A percentile compares a stretch with the other conserved stretches of the same genome.
Conservation (phyloP, 179 eudicot species). For the Spinacia oleracea region DNA sequence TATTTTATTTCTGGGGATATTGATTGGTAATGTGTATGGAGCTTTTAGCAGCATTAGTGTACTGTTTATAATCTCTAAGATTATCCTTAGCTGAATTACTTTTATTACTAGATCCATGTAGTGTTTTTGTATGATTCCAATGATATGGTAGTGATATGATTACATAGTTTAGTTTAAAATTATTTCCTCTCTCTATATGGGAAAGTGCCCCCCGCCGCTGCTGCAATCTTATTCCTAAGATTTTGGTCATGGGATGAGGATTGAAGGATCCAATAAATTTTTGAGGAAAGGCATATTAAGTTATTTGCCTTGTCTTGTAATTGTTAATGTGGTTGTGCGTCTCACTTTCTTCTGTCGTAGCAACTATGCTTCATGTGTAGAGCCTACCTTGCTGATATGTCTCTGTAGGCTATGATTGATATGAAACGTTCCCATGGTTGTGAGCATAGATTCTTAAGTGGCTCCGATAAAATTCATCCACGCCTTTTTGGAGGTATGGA, state of each 20-base stretch:
- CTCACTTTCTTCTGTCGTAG: slow-evolving; percentile 11
- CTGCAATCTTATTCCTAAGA: background rate
- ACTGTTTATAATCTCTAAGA: background rate
- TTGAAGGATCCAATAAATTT: background rate
- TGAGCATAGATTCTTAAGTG: too few species aligned
- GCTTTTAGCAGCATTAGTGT: background rate
- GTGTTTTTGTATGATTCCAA: background rate
- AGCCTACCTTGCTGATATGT: slow-evolving; percentile 17
- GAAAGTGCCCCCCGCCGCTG: background rate
- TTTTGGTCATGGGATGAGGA: background rate
- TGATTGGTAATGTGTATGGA: background rate
- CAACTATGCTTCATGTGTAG: background rate
- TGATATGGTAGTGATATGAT: background rate
- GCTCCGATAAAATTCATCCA: too few species aligned
- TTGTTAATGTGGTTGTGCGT: background rate
- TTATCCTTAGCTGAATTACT: background rate
- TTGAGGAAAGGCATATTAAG: background rate
- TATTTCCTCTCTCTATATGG: background rate
- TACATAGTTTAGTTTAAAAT: background rate
- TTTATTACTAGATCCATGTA: background rate
- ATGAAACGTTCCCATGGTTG: too few species aligned
- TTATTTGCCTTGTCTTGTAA: background rate
- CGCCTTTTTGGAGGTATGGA: too few species aligned
- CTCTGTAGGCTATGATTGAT: too few species aligned
- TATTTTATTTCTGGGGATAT: background rate